Conservation (phyloP, 768 basidiomycete species). For the Sistotremastrum niveocremeum region DNA sequence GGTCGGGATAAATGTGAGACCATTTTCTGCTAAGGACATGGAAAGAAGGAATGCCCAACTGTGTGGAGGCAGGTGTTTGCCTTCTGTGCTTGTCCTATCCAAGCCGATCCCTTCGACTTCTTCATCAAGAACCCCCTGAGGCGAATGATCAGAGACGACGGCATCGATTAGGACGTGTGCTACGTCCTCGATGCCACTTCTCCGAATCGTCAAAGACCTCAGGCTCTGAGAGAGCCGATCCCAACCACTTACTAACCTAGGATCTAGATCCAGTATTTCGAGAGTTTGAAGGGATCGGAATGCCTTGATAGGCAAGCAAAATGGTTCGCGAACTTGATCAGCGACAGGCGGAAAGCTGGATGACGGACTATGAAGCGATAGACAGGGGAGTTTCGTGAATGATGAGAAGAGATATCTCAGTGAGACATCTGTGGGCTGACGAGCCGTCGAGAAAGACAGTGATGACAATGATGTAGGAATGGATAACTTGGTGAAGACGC, state of each 20-base stretch:
- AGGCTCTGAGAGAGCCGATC: constrained; percentile 60
- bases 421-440: constrained; percentile 39
- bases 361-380: constrained; percentile 51
- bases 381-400: constrained; percentile 81
- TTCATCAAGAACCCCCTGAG: constrained; percentile 32
- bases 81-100: constrained; percentile 25
- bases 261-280: constrained; percentile 71
- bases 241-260: constrained; percentile 73
- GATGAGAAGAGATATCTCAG: constrained; percentile 81
- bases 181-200: constrained; percentile 73
- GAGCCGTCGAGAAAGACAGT: too few species aligned
- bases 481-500: constrained; percentile 62
- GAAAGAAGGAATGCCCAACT: constrained; percentile 70
- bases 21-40: constrained; percentile 68
- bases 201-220: constrained; percentile 58
- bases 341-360: constrained; percentile 28
- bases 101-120: constrained; percentile 31
- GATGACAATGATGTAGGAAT: constrained; percentile 26
- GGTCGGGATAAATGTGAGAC: constrained; percentile 66
- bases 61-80: constrained; percentile 35
- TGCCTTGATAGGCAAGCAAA: constrained; percentile 65
- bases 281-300: constrained; percentile 78
- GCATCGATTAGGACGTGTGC: constrained; percentile 63
- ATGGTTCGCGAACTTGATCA: constrained; percentile 56
- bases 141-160: constrained; percentile 60